phyloP scores from a whole-genome alignment of 495 filamentous ascomycete species.

The Aspergillus baeticus region DNA sequence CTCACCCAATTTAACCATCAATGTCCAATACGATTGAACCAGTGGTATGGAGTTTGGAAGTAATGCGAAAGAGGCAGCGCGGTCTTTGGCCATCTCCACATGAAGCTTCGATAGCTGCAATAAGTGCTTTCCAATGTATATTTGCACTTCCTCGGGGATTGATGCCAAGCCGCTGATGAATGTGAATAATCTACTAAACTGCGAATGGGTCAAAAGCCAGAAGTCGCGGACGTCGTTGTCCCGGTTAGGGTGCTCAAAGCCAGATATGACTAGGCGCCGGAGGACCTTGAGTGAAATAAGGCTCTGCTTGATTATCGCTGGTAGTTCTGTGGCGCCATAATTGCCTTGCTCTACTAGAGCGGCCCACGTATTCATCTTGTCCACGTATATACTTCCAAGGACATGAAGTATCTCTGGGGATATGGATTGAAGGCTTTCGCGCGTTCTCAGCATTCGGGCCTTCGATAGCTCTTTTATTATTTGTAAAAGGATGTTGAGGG shows the following conservation, averaged over 20 bases:
- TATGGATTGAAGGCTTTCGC: constrained; percentile 68
- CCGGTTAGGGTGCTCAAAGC: constrained; percentile 82
- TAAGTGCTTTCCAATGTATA: constrained; percentile 76
- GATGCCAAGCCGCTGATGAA: constrained; percentile 29
- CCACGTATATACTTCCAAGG: constrained; percentile 72
- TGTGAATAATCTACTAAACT: constrained; percentile 67
- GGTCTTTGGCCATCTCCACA: constrained; percentile 71
- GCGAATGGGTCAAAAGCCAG: constrained; percentile 69
- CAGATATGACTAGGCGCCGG: constrained; percentile 73
- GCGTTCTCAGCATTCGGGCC: constrained; percentile 67
- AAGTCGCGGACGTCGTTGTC: constrained; percentile 69
- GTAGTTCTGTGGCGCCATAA: constrained; percentile 55
- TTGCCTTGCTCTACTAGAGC: constrained; percentile 53
- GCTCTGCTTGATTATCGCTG: constrained; percentile 68
- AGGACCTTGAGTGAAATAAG: constrained; percentile 75
- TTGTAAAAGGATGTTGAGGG: constrained; percentile 74
- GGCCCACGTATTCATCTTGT: constrained; percentile 71
- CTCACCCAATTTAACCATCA: constrained; percentile 73
- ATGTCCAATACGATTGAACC: constrained; percentile 76
- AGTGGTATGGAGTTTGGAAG: constrained; percentile 76
- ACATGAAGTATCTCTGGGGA: constrained; percentile 79
- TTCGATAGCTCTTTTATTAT: constrained; percentile 88
- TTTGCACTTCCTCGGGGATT: constrained; percentile 33
- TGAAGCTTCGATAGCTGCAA: constrained; percentile 90
- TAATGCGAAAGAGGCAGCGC: constrained; percentile 76